Evolutionary conservation across 2,329 filamentous ascomycete species (phyloP).

Genomic region (Periconia sp.): DNA sequence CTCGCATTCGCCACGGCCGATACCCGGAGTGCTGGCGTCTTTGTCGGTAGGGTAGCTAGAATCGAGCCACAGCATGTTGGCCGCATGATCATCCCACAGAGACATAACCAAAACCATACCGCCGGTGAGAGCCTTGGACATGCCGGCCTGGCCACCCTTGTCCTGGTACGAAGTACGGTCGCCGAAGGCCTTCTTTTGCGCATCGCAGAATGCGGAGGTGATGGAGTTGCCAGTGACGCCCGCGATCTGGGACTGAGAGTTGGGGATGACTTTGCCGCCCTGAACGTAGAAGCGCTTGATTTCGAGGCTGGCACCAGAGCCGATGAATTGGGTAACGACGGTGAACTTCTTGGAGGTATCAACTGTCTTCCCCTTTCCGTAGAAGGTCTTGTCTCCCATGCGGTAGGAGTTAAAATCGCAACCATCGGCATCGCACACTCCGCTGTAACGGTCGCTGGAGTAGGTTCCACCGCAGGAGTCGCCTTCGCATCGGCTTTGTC

Average conservation of each 20-base stretch:
- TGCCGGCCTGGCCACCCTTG: constrained; percentile 56
- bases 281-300: constrained; percentile 51
- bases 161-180: constrained; percentile 55
- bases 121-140: constrained; percentile 53
- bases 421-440: constrained; percentile 65
- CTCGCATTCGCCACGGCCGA: constrained; percentile 19
- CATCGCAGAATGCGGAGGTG: constrained; percentile 57
- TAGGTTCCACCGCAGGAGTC: constrained; percentile 18
- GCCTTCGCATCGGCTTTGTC: constrained; percentile 54
- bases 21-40: constrained; percentile 13
- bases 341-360: constrained; percentile 40
- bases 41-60: constrained; percentile 56
- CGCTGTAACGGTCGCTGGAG: constrained; percentile 54
- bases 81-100: constrained; percentile 62
- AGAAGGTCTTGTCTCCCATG: constrained; percentile 62
- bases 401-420: constrained; percentile 71
- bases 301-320: constrained; percentile 45
- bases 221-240: constrained; percentile 56
- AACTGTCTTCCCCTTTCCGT: constrained; percentile 53
- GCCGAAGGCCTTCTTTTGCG: constrained; percentile 55
- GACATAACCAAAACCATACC: constrained; percentile 66
- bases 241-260: constrained; percentile 44
- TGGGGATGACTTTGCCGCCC: constrained; percentile 48
- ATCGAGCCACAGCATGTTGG: constrained; percentile 73
- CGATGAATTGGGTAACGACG: constrained; percentile 52